Base-by-base conservation (phyloP, 1,284 basidiomycete genomes). In the Apiotrichum brassicae region DNA sequence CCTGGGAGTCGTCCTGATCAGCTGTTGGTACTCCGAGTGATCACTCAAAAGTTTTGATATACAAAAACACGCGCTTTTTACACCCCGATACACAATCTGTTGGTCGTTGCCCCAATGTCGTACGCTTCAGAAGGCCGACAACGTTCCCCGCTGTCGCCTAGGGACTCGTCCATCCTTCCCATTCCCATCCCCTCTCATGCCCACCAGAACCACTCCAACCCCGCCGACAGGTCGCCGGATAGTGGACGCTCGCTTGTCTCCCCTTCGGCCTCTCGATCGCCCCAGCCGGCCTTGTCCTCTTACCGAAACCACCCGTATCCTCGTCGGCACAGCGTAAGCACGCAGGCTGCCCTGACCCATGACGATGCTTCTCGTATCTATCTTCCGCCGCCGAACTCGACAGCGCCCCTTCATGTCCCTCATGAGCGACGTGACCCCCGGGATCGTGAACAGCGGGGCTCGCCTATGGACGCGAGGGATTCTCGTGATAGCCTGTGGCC, bases 381-480 rank as follows among this genome's bases (percentile, higher is more conserved):
- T 39, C 44, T 57, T 4, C 56, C 56, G 3, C 56, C 56, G 16
- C 56, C 56, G n/a, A 54, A 54, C 42, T 49, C 46, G 23, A 44
- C 40, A 5, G 40, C 56, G 3, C 49, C 51, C 6, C 45, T 57
- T 11, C 49, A 51, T 26, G 47, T 57, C 23, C 45, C 53, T 6
- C 56, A 57, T 34, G 54, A 56, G 30, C 47, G 43, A 2, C 36
- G 43, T 22, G 34, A 36, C 20, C 22, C 36, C 19, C 44, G 48
- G 13, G 48, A 48, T 33, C 44, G 45, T 35, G 46, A 54, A 13
- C 41, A 32, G 16, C 41, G 41, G 8, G 14, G 14, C 28, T 43
- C 39, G 12, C 39, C 39, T 1, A 18, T 33, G 25, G 41, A 38
- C 28, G 46, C 35, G 18, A 43, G 45, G 14, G 56, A 47, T 16